Evolutionary conservation across 805 yeast species (phyloP).

Genomic region (Nakazawaea sp.): DNA sequence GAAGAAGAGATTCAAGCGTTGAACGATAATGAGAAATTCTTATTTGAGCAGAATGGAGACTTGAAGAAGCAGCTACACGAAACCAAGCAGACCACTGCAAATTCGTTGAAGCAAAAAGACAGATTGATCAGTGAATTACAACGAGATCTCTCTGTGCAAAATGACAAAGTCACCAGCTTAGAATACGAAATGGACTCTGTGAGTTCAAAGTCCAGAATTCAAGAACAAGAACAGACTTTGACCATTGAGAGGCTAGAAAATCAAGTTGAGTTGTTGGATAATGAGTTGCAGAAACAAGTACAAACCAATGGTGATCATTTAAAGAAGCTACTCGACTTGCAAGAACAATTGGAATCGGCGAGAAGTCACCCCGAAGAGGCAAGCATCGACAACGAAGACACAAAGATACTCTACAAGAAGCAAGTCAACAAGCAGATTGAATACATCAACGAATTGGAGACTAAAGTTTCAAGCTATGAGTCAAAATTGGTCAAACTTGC

Average conservation of each 20-base stretch:
- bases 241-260: neutral
- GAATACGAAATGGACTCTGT: neutral
- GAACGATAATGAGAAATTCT: conserved; percentile 5
- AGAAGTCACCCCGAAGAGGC: neutral
- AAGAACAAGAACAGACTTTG: neutral
- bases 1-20: conserved; percentile 6
- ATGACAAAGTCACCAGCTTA: conserved; percentile 1
- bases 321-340: conserved; percentile 1
- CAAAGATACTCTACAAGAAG: conserved; percentile 3
- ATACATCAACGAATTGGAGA: conserved; percentile 1
- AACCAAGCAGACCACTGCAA: neutral
- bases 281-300: conserved; percentile 1
- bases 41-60: conserved; percentile 8
- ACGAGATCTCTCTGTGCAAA: neutral
- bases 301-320: neutral
- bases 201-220: neutral
- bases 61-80: neutral
- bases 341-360: neutral
- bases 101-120: neutral
- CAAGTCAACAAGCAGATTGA: conserved; percentile 1
- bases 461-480: neutral
- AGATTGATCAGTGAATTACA: conserved; percentile 2
- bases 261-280: neutral
- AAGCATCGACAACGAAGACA: conserved; percentile 2
- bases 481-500: neutral